These are phyloP conservation scores for Candida maesae DNA, from an alignment of 805 yeast species.

Conservation along the genomic window DNA sequence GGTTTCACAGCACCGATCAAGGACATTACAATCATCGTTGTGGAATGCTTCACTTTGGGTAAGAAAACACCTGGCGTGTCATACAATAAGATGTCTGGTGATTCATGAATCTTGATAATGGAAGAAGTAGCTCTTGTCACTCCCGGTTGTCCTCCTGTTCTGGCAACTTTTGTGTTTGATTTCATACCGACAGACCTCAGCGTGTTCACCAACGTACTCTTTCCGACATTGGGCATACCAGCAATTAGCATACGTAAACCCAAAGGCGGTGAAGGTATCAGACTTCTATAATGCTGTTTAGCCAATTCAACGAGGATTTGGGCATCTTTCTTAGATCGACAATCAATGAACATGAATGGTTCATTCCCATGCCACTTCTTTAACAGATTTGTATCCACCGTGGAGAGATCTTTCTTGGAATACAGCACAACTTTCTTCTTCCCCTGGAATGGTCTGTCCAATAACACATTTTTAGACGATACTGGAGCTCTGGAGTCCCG, in stretches of 20 bases:
- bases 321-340: slow-evolving; percentile 49
- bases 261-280: slow-evolving; percentile 74
- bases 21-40: slow-evolving; percentile 71
- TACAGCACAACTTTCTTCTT: slow-evolving; percentile 60
- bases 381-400: slow-evolving; percentile 38
- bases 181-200: slow-evolving; percentile 41
- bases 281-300: slow-evolving; percentile 38
- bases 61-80: slow-evolving; percentile 94
- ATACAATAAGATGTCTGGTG: slow-evolving; percentile 64
- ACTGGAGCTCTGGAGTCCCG: slow-evolving; percentile 90
- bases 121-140: slow-evolving; percentile 80
- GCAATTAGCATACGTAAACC: slow-evolving; percentile 74
- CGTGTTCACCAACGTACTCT: slow-evolving; percentile 79
- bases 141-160: slow-evolving; percentile 86
- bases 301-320: slow-evolving; percentile 46
- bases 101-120: slow-evolving; percentile 55
- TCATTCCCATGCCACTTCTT: slow-evolving; percentile 47
- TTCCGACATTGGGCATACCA: slow-evolving; percentile 99
- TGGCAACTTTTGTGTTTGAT: slow-evolving; percentile 62
- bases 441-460: slow-evolving; percentile 59
- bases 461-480: slow-evolving; percentile 73
- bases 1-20: slow-evolving; percentile 73
- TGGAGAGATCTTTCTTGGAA: slow-evolving; percentile 67
- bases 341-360: slow-evolving; percentile 53
- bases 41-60: slow-evolving; percentile 62